These are phyloP conservation scores for Hypholoma fasciculare DNA, from an alignment of 768 basidiomycete species.

Conservation along the genomic window DNA sequence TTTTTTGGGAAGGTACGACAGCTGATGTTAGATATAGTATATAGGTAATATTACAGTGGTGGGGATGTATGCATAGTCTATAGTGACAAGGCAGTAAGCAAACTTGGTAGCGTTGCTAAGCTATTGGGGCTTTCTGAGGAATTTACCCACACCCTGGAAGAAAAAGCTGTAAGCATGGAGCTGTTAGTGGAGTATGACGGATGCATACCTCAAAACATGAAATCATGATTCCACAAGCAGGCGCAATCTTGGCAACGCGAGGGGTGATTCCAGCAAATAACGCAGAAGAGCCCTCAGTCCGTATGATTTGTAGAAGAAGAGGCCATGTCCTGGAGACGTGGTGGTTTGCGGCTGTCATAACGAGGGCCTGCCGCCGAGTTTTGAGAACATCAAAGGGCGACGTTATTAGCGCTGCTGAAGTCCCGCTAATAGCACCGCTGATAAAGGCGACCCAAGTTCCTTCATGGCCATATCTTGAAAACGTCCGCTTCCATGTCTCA, in stretches of 20 bases:
- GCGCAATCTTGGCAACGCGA: constrained; percentile 92
- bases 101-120: background rate
- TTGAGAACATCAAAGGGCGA: constrained; percentile 98
- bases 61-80: constrained; percentile 17
- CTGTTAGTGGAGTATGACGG: constrained; percentile 9
- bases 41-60: constrained; percentile 27
- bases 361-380: constrained; percentile 84
- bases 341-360: constrained; percentile 57
- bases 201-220: constrained; percentile 82
- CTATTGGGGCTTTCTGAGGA: constrained; percentile 40
- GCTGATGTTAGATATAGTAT: constrained; percentile 18
- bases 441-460: constrained; percentile 78
- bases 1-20: background rate
- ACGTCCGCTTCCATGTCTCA: constrained; percentile 73
- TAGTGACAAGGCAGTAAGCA: background rate
- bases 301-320: constrained; percentile 67
- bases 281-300: constrained; percentile 75
- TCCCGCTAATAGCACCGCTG: constrained; percentile 91
- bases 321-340: constrained; percentile 54
- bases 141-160: constrained; percentile 57
- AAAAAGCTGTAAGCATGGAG: background rate
- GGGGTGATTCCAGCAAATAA: constrained; percentile 86
- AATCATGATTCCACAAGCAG: constrained; percentile 99
- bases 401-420: constrained; percentile 81
- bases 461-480: constrained; percentile 51